Conservation (phyloP, 805 yeast genomes). For the Brettanomyces anomalus region DNA sequence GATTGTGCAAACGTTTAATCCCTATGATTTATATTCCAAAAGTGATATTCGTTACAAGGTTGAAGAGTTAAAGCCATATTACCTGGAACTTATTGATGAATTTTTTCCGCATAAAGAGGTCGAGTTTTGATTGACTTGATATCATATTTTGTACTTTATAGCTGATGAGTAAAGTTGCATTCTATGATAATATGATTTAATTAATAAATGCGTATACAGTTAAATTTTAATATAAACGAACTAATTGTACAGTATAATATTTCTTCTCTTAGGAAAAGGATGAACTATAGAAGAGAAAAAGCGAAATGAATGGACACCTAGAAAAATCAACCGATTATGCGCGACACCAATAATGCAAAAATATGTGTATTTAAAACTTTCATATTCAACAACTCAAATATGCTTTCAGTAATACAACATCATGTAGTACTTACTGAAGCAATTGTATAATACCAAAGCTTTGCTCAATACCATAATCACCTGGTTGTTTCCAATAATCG, state of each 20-base stretch:
- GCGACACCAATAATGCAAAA: no score
- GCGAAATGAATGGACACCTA: no score
- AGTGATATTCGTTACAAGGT: conserved; percentile 39
- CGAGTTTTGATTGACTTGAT: conserved; percentile 36
- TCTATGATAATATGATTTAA: background rate
- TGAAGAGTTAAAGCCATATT: conserved; percentile 47
- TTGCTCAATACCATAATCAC: conserved; percentile 79
- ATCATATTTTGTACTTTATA: no score
- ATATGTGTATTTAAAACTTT: no score
- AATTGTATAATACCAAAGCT: conserved; percentile 59
- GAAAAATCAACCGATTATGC: no score
- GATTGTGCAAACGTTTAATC: conserved; percentile 59
- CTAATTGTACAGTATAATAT: background rate
- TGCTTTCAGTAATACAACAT: no score
- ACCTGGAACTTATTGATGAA: conserved; percentile 56
- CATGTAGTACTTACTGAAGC: background rate
- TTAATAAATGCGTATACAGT: background rate
- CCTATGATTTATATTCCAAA: conserved; percentile 62
- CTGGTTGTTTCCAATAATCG: conserved; percentile 84
- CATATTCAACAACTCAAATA: no score
- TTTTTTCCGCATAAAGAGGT: conserved; percentile 49
- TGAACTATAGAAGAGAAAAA: background rate
- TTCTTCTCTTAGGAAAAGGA: background rate
- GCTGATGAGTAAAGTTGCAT: background rate
- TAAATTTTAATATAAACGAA: background rate